Evolutionary conservation across 192 early-diverging fungal species (phyloP).

Genomic region (Pilobolus umbonatus): DNA sequence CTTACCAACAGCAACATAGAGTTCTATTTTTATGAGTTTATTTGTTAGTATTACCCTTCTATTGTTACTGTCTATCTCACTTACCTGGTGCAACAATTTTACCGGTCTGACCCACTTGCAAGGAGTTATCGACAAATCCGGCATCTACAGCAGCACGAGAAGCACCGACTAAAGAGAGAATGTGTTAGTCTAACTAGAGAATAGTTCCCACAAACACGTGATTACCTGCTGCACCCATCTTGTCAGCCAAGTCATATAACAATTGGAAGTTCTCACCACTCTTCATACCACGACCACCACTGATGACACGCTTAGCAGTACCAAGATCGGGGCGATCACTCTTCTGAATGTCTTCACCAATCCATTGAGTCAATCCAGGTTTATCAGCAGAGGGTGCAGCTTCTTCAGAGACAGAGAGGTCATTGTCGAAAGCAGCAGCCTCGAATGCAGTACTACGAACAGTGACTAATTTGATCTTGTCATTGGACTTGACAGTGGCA

Average conservation of each 20-base stretch:
- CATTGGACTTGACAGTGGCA: conserved; percentile 89
- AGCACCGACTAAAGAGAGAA: conserved; percentile 71
- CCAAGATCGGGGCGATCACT: conserved; percentile 93
- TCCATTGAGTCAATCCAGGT: conserved; percentile 64
- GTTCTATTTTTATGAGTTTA: conserved; percentile 37
- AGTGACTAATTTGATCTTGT: conserved; percentile 83
- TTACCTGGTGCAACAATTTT: conserved; percentile 92
- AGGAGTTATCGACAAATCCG: conserved; percentile 91
- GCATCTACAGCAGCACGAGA: conserved; percentile 98
- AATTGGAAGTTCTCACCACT: conserved; percentile 91
- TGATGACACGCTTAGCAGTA: conserved; percentile 82
- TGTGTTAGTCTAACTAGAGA: conserved; percentile 5
- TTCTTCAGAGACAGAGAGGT: conserved; percentile 60
- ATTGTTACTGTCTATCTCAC: not conserved
- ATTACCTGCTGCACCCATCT: conserved; percentile 84
- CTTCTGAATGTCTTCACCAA: conserved; percentile 87
- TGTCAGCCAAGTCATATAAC: conserved; percentile 90
- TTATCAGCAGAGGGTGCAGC: conserved; percentile 61
- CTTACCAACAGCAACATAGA: conserved; percentile 89
- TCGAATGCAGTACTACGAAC: conserved; percentile 90
- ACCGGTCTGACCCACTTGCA: conserved; percentile 98
- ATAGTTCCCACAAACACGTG: conserved; percentile 9
- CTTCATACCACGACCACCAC: conserved; percentile 96
- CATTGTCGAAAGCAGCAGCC: conserved; percentile 46
- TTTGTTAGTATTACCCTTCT: not conserved